A percentile compares a stretch with the other conserved stretches of the same genome.
Conservation (phyloP, 2,329 filamentous ascomycete genomes). For the Calonectria crousiana region DNA sequence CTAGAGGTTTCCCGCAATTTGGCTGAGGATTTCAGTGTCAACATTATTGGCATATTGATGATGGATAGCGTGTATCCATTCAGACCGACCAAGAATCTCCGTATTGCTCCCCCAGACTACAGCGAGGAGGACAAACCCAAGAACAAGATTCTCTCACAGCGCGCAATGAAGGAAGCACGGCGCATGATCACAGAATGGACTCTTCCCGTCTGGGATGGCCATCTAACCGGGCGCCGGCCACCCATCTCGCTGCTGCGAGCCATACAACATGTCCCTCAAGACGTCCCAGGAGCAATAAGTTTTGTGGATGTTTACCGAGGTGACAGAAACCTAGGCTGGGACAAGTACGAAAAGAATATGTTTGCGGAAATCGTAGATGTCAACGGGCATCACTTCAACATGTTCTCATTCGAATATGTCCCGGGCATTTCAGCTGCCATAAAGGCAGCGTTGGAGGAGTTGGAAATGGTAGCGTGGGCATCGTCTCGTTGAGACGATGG, state of each 20-base stretch:
- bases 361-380: slow-evolving; percentile 61
- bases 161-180: slow-evolving; percentile 57
- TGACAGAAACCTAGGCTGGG: slow-evolving; percentile 62
- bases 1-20: slow-evolving; percentile 63
- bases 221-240: slow-evolving; percentile 48
- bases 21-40: slow-evolving; percentile 50
- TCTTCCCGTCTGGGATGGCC: slow-evolving; percentile 53
- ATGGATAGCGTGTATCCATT: slow-evolving; percentile 62
- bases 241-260: slow-evolving; percentile 61
- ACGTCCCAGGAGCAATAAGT: slow-evolving; percentile 41
- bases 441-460: slow-evolving; percentile 26
- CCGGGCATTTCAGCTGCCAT: slow-evolving; percentile 45
- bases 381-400: slow-evolving; percentile 64
- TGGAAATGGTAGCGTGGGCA: slow-evolving; percentile 31
- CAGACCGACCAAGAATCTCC: slow-evolving; percentile 12
- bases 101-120: neutral
- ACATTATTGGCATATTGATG: slow-evolving; percentile 64
- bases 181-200: slow-evolving; percentile 57
- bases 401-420: slow-evolving; percentile 53
- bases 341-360: slow-evolving; percentile 57
- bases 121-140: slow-evolving; percentile 47
- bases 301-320: slow-evolving; percentile 58
- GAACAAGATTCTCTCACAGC: slow-evolving; percentile 50
- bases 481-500: neutral
- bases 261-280: slow-evolving; percentile 52